Evolutionary conservation across 768 basidiomycete species (phyloP).

Genomic region (Sarcodon sp.): DNA sequence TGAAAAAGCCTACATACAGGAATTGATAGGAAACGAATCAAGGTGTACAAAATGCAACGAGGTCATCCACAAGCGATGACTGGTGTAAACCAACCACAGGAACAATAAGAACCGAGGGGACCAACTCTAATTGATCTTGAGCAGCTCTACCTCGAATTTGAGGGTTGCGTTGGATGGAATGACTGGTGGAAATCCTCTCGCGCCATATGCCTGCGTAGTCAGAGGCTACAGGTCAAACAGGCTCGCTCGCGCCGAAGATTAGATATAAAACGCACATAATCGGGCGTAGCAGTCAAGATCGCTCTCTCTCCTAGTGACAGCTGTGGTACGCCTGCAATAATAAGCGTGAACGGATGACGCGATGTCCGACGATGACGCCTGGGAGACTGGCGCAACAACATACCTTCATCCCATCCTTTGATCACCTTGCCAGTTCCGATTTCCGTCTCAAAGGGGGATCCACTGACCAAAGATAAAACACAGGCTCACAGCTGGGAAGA

Average conservation of each 20-base stretch:
- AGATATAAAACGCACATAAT: slow-evolving; percentile 46
- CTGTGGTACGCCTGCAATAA: slow-evolving; percentile 44
- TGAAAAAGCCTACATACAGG: no score
- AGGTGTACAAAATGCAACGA: no score
- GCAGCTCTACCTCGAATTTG: slow-evolving; percentile 74
- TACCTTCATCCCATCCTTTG: slow-evolving; percentile 87
- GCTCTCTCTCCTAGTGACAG: slow-evolving; percentile 73
- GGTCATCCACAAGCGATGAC: no score
- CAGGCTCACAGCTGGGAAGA: background rate
- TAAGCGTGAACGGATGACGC: slow-evolving; percentile 14
- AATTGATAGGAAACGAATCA: no score
- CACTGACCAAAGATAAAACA: slow-evolving; percentile 21
- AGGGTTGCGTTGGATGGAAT: slow-evolving; percentile 70
- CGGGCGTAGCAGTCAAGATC: slow-evolving; percentile 49
- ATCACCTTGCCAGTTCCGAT: slow-evolving; percentile 80
- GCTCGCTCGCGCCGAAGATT: slow-evolving; percentile 4
- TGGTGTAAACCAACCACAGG: no score
- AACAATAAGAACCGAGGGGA: background rate
- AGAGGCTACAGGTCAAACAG: slow-evolving; percentile 1
- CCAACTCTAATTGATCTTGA: slow-evolving; percentile 39
- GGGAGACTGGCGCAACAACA: background rate
- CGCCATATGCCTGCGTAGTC: slow-evolving; percentile 48
- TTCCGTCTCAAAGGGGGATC: slow-evolving; percentile 45
- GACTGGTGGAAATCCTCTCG: slow-evolving; percentile 62
- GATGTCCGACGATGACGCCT: slow-evolving; percentile 4